A percentile compares a stretch with the other conserved stretches of the same genome.
These are phyloP conservation scores for Solanum pennellii DNA, from an alignment of 257 asterid species.

Conservation along the genomic window DNA sequence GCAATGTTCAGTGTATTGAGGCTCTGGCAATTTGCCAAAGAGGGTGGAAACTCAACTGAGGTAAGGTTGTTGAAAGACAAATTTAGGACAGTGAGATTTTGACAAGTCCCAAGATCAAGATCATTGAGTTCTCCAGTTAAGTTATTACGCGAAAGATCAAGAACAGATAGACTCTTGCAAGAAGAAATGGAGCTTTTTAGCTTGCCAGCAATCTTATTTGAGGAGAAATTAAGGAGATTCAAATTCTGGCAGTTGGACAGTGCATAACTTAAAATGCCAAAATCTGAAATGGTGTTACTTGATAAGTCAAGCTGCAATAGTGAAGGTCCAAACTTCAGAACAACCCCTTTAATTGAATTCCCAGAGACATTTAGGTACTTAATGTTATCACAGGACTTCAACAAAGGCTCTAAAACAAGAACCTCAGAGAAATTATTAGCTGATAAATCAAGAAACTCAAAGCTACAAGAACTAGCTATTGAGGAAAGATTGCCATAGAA, in stretches of 20 bases:
- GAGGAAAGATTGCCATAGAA: constrained; percentile 63
- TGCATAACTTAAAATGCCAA: constrained; percentile 22
- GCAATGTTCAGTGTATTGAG: constrained; percentile 51
- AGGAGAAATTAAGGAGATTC: constrained; percentile 44
- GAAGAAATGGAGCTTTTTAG: constrained; percentile 26
- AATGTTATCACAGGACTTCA: constrained; percentile 35
- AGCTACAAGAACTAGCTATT: constrained; percentile 32
- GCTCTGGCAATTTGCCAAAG: constrained; percentile 42
- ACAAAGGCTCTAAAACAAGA: constrained; percentile 28
- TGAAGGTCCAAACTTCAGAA: constrained; percentile 48
- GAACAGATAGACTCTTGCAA: constrained; percentile 40
- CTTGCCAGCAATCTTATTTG: constrained; percentile 43
- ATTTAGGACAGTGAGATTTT: constrained; percentile 39
- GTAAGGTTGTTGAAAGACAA: constrained; percentile 51
- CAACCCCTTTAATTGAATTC: constrained; percentile 43
- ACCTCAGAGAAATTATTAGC: constrained; percentile 47
- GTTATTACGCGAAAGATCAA: constrained; percentile 68
- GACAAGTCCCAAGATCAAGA: constrained; percentile 39
- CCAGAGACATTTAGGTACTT: constrained; percentile 52
- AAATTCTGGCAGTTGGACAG: constrained; percentile 50
- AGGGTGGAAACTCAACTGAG: constrained; percentile 41
- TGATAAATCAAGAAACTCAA: constrained; percentile 68
- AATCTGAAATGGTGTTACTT: constrained; percentile 43
- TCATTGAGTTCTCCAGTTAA: constrained; percentile 35
- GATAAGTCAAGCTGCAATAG: constrained; percentile 54